phyloP scores from a whole-genome alignment of 225 moss, liverwort and hornwort genomes.

The Pleurozium schreberi region DNA sequence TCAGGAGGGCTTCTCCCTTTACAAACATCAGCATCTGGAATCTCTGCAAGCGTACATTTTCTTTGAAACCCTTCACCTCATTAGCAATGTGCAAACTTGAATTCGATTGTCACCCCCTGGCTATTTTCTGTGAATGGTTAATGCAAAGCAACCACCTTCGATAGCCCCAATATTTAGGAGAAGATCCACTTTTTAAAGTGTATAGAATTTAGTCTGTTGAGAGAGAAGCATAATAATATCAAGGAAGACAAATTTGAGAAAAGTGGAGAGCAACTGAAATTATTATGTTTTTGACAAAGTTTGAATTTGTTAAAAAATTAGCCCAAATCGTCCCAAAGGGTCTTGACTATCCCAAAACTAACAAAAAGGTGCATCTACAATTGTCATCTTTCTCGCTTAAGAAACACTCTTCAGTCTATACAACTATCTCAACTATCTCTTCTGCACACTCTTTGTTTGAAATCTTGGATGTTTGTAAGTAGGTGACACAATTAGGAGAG shows the following conservation, averaged over 20 bases:
- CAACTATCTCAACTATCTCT: too few relatives aligned
- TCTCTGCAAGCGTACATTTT: neutral
- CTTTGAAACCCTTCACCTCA: neutral
- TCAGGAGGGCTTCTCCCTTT: neutral
- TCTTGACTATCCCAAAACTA: neutral
- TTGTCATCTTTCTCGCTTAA: neutral
- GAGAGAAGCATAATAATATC: neutral
- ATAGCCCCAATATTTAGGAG: neutral
- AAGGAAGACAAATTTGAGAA: neutral
- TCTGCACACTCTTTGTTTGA: too few relatives aligned
- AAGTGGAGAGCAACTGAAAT: neutral
- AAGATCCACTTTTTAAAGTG: neutral
- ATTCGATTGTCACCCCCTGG: neutral
- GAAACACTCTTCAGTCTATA: too few relatives aligned
- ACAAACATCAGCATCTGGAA: neutral
- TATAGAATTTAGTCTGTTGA: neutral
- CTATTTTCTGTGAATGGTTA: neutral
- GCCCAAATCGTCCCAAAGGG: neutral
- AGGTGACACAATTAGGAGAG: too few relatives aligned
- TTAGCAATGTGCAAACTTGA: neutral
- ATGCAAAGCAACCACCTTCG: neutral
- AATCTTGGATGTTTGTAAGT: too few relatives aligned
- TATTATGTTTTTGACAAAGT: neutral
- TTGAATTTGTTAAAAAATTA: neutral
- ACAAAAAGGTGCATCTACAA: neutral